Evolutionary conservation across 164 flowering plant genomes (phyloP).

Genomic region (Tinospora cordifolia): DNA sequence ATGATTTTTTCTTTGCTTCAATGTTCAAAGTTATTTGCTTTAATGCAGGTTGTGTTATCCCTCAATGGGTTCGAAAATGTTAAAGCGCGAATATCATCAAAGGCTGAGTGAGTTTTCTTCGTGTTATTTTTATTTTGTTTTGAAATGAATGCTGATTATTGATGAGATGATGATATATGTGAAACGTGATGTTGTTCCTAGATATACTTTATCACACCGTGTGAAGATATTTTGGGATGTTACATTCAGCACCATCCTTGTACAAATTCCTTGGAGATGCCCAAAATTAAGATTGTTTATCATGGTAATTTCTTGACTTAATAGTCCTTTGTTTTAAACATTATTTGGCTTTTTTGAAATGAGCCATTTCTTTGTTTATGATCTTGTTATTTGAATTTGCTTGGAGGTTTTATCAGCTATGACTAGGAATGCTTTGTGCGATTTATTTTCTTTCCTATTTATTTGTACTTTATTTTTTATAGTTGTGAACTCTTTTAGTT

Average conservation of each 20-base stretch:
- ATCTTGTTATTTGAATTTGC: not conserved
- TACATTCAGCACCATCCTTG: conserved; percentile 25
- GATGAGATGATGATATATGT: not conserved
- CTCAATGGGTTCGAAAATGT: conserved; percentile 54
- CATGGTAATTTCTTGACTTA: conserved; percentile 38
- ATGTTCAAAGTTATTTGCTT: no score
- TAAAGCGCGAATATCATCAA: conserved; percentile 48
- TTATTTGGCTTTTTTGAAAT: not conserved
- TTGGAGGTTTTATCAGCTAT: not conserved
- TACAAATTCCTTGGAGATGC: conserved; percentile 47
- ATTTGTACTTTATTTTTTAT: no score
- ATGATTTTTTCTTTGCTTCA: not conserved
- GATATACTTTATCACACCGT: conserved; percentile 49
- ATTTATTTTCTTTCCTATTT: not conserved
- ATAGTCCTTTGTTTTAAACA: not conserved
- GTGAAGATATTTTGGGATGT: conserved; percentile 53
- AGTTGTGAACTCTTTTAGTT: no score
- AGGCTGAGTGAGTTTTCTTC: conserved; percentile 57
- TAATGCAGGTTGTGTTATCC: conserved; percentile 56
- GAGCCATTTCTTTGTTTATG: not conserved
- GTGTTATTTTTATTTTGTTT: conserved; percentile 7
- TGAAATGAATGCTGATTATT: not conserved
- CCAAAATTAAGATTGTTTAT: conserved; percentile 22
- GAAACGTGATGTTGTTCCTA: conserved; percentile 21
- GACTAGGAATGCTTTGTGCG: not conserved